Evolutionary conservation across 768 basidiomycete species (phyloP), one percentile per base, ranked within the genome.

Genomic region (Russula vinacea): DNA sequence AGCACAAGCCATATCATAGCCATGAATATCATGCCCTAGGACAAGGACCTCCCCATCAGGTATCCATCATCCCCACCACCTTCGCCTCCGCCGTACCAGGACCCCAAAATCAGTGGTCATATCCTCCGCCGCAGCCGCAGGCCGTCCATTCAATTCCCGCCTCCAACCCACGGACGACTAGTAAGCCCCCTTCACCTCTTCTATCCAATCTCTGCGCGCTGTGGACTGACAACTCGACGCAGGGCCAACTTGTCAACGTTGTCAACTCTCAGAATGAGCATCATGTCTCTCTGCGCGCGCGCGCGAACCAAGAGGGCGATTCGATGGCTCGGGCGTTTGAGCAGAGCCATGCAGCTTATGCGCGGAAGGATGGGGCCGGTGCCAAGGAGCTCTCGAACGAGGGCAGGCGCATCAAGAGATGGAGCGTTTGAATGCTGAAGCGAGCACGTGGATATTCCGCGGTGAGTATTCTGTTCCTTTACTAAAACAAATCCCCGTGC

Each of bases 391-490:
- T 97, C 26, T 90, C 88, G 19, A 83, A 85, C 62, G 70, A 93
- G 73, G 95, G 94, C 19, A 92, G 73, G 78, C 78, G 45, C 90
- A 95, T 73, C 84, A 91, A 6, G 81, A 84, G 70, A 94, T 95
- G 88, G 86, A 89, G 67, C 73, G 80, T 54, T 74, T 93, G 65
- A 94, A 98, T 73, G 80, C 80, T 63, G 76, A 94, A 73, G 96
- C 95, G 2, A 85, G 87, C 64, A 83, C 87, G 56, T 96, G 90
- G 90, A 95, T 98, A 66, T 98, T 87, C 74, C 74, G 78, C 67
- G 85, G 91, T 90, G 65, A 56, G 83, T 54, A 19, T 14, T 44
- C 14, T 22, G 0, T 49, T 17, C n/a, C 35, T 22, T 32, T 13
- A n/a, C n/a, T 56, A 35, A 42, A n/a, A n/a, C n/a, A n/a, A 4